These are phyloP conservation scores for Lactifluus subvellereus DNA, from an alignment of 768 basidiomycete genomes.

Conservation along the genomic window DNA sequence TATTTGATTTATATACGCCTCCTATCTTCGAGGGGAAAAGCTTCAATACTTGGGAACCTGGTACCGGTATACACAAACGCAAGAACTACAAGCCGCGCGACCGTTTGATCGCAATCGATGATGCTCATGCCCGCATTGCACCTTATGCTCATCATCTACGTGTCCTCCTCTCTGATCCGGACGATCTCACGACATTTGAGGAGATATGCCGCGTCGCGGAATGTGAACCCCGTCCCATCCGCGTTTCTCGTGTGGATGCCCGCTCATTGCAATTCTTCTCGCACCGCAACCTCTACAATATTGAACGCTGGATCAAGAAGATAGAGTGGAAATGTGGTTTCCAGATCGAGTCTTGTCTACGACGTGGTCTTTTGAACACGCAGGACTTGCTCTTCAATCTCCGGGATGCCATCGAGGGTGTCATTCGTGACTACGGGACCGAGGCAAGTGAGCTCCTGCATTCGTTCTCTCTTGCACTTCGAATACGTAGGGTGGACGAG, in stretches of 20 bases:
- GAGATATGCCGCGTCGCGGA: conserved; percentile 49
- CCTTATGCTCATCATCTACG: conserved; percentile 70
- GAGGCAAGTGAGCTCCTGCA: conserved; percentile 37
- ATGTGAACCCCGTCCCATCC: conserved; percentile 30
- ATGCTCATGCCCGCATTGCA: conserved; percentile 52
- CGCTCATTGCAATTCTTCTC: conserved; percentile 47
- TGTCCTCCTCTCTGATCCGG: conserved; percentile 47
- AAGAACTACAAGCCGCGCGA: conserved; percentile 38
- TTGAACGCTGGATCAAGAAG: conserved; percentile 40
- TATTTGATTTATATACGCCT: conserved; percentile 34
- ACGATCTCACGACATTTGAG: conserved; percentile 47
- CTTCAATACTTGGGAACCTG: conserved; percentile 46
- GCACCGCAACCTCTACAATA: conserved; percentile 38
- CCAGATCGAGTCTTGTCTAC: conserved; percentile 66
- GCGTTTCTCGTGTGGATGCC: conserved; percentile 42
- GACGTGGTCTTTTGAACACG: conserved; percentile 56
- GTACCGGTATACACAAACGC: conserved; percentile 24
- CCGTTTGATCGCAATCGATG: conserved; percentile 53
- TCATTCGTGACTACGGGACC: conserved; percentile 33
- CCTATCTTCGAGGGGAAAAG: conserved; percentile 56
- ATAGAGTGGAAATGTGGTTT: conserved; percentile 66
- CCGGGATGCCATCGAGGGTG: conserved; percentile 37
- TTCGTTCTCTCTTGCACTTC: not conserved
- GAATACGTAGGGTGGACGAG: not conserved
- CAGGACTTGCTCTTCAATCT: conserved; percentile 45